Percentiles rank a stretch among this genome's conserved stretches.
Conservation (phyloP, 345 rosid species). For the Eucalyptus fibrosa region DNA sequence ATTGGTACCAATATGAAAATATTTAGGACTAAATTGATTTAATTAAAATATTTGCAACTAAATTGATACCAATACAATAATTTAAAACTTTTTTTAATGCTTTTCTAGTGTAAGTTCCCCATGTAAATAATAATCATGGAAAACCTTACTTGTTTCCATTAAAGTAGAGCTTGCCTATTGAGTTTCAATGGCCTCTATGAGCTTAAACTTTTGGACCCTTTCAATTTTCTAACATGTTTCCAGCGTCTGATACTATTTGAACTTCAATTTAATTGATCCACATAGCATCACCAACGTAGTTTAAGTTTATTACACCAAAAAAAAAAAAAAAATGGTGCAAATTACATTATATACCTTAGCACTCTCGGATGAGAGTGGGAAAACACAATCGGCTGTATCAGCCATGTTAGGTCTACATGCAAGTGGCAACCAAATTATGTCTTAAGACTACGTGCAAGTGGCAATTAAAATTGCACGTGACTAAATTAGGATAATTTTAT, state of each 20-base stretch:
- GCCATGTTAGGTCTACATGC: not conserved
- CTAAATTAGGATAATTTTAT: not conserved
- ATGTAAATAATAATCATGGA: not conserved
- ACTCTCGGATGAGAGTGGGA: not conserved
- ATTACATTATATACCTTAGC: not conserved
- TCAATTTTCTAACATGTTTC: not conserved
- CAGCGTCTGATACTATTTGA: not conserved
- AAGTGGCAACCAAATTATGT: not conserved
- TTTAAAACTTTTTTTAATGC: no score
- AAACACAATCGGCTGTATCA: not conserved
- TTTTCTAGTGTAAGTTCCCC: not conserved
- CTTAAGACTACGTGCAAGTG: not conserved
- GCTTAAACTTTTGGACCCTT: not conserved
- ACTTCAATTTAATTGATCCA: not conserved
- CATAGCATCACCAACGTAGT: not conserved
- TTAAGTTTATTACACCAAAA: not conserved
- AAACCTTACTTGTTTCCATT: not conserved
- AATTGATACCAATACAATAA: no score
- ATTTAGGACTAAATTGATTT: fast-evolving
- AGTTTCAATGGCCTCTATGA: not conserved
- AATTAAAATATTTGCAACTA: no score
- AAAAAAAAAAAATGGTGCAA: not conserved
- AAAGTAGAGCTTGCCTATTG: not conserved
- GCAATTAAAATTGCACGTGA: not conserved
- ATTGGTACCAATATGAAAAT: no score